Base-by-base conservation (phyloP, 345 rosid genomes). In the Moricandia moricandioides region DNA sequence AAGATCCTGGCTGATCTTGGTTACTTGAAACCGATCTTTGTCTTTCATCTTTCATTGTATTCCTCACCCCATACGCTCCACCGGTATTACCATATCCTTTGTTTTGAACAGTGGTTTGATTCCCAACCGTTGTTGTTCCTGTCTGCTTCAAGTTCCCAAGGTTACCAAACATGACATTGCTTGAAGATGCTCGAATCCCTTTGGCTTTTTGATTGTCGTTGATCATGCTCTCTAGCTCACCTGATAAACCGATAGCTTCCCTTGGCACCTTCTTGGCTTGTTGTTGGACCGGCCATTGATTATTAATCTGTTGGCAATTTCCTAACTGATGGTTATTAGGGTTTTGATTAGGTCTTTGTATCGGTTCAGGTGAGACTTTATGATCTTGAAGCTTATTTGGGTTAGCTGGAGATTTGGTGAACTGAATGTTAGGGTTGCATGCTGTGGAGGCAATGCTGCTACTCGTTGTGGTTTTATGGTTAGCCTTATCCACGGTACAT, bases 211-310 rank as follows among this genome's bases (percentile, higher is more conserved):
- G 97, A 26, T 87, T 88, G 69, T 95, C 97, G 0, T 73, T 49
- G 31, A 92, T 90, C 90, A 92, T 86, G 61, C 73, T 89, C 61
- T 95, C 98, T 1, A 95, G 88, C 87, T 95, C 99, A 3, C 97
- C 99, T 0, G 98, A 95, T 45, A 95, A 84, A 27, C 90, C 84
- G 8, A 80, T 34, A 0, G 89, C 75, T 72, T 79, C 93, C 18
- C 77, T 86, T 0, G 92, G 91, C 7, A 84, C 82, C 67, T 80
- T 87, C 65, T 79, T 83, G 2, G 79, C 83, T 60, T 81, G 85
- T 56, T 82, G 78, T 6, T 69, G 75, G 11, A 64, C 59, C 16
- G 65, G 34, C 47, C 68, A 37, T 33, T 83, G 77, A 18, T 68
- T 74, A 26, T 62, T 73, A 66, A 52, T 58, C 14, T 17, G 31